These are phyloP conservation scores for Lactifluus volemus DNA, from an alignment of 768 basidiomycete genomes.

Conservation along the genomic window DNA sequence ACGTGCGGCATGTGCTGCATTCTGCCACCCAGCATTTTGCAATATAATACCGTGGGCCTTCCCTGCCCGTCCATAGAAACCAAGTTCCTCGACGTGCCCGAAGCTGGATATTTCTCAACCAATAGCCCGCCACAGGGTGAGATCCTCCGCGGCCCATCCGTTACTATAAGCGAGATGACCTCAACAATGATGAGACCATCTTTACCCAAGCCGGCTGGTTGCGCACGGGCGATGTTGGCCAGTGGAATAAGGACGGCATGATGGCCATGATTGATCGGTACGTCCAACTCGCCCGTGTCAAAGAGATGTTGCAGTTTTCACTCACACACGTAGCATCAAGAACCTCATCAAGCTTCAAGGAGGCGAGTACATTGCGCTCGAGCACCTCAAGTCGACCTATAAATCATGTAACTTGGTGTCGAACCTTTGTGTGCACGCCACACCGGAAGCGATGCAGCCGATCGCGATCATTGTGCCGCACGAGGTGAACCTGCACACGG, in stretches of 20 bases:
- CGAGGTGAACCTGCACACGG: slow-evolving; percentile 60
- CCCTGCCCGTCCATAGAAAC: slow-evolving; percentile 84
- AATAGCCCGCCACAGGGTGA: slow-evolving; percentile 76
- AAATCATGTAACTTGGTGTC: slow-evolving; percentile 70
- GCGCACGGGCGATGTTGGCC: slow-evolving; percentile 89
- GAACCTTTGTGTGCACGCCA: slow-evolving; percentile 81
- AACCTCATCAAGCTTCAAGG: too few relatives aligned
- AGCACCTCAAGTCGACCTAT: slow-evolving; percentile 81
- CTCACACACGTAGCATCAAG: slow-evolving; percentile 57
- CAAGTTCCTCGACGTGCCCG: slow-evolving; percentile 75
- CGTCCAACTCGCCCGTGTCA: too few relatives aligned
- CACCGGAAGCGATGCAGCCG: slow-evolving; percentile 67
- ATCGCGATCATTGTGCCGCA: slow-evolving; percentile 83
- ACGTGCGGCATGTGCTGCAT: slow-evolving; percentile 85
- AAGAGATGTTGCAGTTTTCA: too few relatives aligned
- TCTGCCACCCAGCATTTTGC: slow-evolving; percentile 84
- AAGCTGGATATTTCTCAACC: slow-evolving; percentile 75
- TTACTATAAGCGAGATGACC: slow-evolving; percentile 93
- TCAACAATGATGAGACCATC: slow-evolving; percentile 73
- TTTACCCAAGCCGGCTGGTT: slow-evolving; percentile 92
- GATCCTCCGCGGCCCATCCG: slow-evolving; percentile 76
- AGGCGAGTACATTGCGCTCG: too few relatives aligned
- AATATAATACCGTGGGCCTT: slow-evolving; percentile 71
- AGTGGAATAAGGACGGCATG: slow-evolving; percentile 91
- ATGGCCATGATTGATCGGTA: slow-evolving; percentile 83